Conservation (phyloP, 768 basidiomycete species). For the Saitozyma podzolica region DNA sequence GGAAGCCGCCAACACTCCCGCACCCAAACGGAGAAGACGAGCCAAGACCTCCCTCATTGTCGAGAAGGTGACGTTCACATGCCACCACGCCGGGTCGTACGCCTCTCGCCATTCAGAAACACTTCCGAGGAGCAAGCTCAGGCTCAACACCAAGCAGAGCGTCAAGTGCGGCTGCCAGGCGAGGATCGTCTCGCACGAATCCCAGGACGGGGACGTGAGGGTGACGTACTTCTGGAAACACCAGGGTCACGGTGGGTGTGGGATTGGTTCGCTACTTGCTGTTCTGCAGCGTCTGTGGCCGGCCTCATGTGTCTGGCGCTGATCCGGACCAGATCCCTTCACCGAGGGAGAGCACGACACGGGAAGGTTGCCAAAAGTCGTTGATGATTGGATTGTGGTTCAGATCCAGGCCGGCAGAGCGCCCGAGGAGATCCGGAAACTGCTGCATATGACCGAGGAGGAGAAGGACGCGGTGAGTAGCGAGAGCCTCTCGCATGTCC, state of each 20-base stretch:
- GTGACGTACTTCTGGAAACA: conserved; percentile 43
- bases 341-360: conserved; percentile 25
- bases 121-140: conserved; percentile 30
- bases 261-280: neutral
- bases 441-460: conserved; percentile 31
- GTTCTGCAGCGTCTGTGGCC: too few relatives aligned
- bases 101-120: conserved; percentile 28
- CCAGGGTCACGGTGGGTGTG: conserved; percentile 45
- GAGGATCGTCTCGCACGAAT: conserved; percentile 36
- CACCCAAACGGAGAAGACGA: conserved; percentile 37
- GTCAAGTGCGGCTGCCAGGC: conserved; percentile 43
- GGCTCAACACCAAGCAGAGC: conserved; percentile 44
- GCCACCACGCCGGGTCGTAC: conserved; percentile 46
- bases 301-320: neutral
- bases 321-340: conserved; percentile 32
- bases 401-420: conserved; percentile 37
- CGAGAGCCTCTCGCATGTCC: neutral
- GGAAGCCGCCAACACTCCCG: conserved; percentile 27
- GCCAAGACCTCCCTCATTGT: conserved; percentile 29
- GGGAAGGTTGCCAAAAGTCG: conserved; percentile 33
- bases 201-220: conserved; percentile 32
- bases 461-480: conserved; percentile 32
- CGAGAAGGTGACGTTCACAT: conserved; percentile 47
- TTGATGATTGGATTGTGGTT: conserved; percentile 40
- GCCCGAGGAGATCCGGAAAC: conserved; percentile 32